Conservation (phyloP, 768 basidiomycete genomes). For the Boletus speciosus region DNA sequence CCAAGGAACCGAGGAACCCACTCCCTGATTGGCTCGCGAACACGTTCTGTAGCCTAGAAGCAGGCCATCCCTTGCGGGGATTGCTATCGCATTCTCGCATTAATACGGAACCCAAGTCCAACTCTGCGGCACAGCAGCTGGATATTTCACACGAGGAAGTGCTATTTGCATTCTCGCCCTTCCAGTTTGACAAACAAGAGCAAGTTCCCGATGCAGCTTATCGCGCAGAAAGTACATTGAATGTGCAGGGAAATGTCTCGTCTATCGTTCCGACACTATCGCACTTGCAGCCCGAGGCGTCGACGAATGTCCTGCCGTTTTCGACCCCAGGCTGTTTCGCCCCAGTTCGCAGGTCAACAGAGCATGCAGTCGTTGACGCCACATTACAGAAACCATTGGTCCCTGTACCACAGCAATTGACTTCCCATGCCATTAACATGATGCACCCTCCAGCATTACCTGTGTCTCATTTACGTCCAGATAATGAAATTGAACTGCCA, state of each 20-base stretch:
- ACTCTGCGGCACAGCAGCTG: neutral
- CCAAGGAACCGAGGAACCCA: slow-evolving; percentile 22
- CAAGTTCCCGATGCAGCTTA: neutral
- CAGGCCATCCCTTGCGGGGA: slow-evolving; percentile 33
- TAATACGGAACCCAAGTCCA: neutral
- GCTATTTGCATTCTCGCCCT: slow-evolving; percentile 30
- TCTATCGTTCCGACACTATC: neutral
- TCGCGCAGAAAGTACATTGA: neutral
- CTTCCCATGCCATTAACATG: slow-evolving; percentile 6
- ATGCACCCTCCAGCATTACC: slow-evolving; percentile 9
- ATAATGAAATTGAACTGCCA: slow-evolving; percentile 4
- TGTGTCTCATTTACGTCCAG: slow-evolving; percentile 17
- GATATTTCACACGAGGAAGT: slow-evolving; percentile 12
- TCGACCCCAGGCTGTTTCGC: slow-evolving; percentile 26
- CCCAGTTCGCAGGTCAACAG: slow-evolving; percentile 2
- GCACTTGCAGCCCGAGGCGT: neutral
- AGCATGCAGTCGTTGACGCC: neutral
- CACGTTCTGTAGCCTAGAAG: slow-evolving; percentile 46
- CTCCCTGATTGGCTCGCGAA: slow-evolving; percentile 57
- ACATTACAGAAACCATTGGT: slow-evolving; percentile 2
- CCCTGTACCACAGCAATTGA: slow-evolving; percentile 7
- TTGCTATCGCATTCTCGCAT: slow-evolving; percentile 25
- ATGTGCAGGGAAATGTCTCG: neutral
- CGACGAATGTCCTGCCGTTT: slow-evolving; percentile 14
- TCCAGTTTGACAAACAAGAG: slow-evolving; percentile 13